Evolutionary conservation across 2,329 filamentous ascomycete species (phyloP), one percentile per base, ranked within the genome.

Genomic region (Grosmannia clavigera): DNA sequence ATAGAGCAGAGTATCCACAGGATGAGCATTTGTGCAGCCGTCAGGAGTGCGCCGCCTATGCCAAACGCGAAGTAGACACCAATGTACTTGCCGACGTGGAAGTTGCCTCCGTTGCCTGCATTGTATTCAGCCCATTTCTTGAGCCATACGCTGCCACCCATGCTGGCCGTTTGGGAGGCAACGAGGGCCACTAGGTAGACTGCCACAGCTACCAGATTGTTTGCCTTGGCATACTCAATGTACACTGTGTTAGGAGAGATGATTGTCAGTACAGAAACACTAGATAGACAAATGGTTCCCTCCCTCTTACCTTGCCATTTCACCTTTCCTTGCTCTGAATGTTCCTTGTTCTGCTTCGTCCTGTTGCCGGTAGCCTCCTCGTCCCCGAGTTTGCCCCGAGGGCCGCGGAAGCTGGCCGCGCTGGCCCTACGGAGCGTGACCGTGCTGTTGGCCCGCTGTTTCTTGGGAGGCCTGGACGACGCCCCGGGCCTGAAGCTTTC

Each of bases 1-100:
- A 99, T 99, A 5, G 94, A 97, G 75, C 95, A 99, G 76, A 99
- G 97, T 65, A 99, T 97, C 94, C 94, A 99, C 33, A 99, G 79
- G 64, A 99, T 91, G 66, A 99, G 76, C 6, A 92, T 97, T 74
- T 97, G 94, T 35, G 95, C 70, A 51, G 97, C 90, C 3, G 95
- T 92, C 64, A 99, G 78, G 52, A 83, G 80, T 50, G 94, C 87
- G 31, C 89, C 86, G 38, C 92, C 92, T 58, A 99, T 82, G 55
- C 94, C 95, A 73, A 99, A 89, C 19, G 88, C 90, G 73, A 99
- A 94, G 75, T 99, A 99, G 65, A 99, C 84, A 61, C 92, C 90
- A 69, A 99, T 88, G 70, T 91, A 99, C 73, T 90, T 95, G 66
- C 87, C 92, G 61, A 95, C 82, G 46, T 92, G 69, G 10, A 83